Conservation (phyloP, 2,329 filamentous ascomycete species). For the Arachnomyces sp. region DNA sequence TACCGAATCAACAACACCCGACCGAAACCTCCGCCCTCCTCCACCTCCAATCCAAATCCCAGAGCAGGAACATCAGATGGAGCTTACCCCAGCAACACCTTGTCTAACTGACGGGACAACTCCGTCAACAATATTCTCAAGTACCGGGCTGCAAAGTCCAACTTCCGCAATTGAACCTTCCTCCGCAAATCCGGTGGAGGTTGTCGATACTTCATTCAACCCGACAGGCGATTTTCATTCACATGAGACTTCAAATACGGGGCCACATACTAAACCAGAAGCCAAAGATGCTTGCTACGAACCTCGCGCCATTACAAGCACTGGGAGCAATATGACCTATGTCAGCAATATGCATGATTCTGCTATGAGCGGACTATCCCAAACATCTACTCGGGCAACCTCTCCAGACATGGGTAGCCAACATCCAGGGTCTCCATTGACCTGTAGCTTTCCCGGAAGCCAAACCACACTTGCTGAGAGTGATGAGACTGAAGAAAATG, state of each 20-base stretch:
- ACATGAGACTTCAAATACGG: constrained; percentile 28
- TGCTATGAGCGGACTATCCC: constrained; percentile 70
- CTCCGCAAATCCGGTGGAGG: constrained; percentile 3
- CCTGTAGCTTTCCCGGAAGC: constrained; percentile 60
- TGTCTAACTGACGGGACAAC: constrained; percentile 4
- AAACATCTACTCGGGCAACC: constrained; percentile 77
- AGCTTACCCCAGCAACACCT: constrained; percentile 4
- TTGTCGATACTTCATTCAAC: constrained; percentile 21
- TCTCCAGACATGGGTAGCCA: constrained; percentile 63
- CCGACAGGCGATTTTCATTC: constrained; percentile 21
- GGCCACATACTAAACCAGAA: constrained; percentile 26
- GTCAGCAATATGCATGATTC: constrained; percentile 67
- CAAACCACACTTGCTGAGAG: constrained; percentile 61
- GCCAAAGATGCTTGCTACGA: constrained; percentile 45
- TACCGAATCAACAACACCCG: constrained; percentile 13
- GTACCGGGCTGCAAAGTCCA: constrained; percentile 21
- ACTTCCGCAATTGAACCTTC: constrained; percentile 22
- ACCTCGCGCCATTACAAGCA: constrained; percentile 66
- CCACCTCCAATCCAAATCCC: constrained; percentile 42
- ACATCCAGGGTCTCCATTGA: constrained; percentile 56
- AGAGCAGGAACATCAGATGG: constrained; percentile 14
- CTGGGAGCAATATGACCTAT: constrained; percentile 71
- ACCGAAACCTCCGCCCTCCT: constrained; percentile 34
- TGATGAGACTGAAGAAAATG: constrained; percentile 69
- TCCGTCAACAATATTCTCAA: constrained; percentile 34